These are phyloP conservation scores for Fragilaria radians DNA, from an alignment of 108 stramenopile genomes.

Conservation along the genomic window DNA sequence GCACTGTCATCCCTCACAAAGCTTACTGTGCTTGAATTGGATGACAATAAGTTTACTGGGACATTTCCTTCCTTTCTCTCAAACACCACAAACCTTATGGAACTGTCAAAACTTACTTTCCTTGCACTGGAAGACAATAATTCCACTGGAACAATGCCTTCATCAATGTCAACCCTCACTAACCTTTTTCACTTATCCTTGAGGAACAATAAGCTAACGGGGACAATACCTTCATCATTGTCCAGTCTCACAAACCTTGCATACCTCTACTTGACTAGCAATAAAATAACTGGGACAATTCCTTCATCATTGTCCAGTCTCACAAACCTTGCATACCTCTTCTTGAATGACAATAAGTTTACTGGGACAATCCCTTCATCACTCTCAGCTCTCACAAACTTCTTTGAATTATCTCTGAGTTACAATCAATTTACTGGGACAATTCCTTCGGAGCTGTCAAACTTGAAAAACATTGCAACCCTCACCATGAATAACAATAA, in stretches of 20 bases:
- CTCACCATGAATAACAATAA: too few relatives aligned
- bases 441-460: too few relatives aligned
- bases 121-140: not conserved
- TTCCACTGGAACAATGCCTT: not conserved
- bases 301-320: too few relatives aligned
- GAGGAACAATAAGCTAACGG: not conserved
- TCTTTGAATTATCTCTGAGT: too few relatives aligned
- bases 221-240: not conserved
- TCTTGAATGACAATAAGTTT: too few relatives aligned
- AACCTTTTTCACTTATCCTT: not conserved
- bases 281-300: not conserved
- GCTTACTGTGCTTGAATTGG: not conserved
- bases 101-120: not conserved
- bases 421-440: too few relatives aligned
- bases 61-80: not conserved
- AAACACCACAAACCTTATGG: not conserved
- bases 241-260: not conserved
- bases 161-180: not conserved
- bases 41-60: not conserved
- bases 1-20: not conserved
- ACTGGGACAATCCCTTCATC: too few relatives aligned
- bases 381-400: too few relatives aligned
- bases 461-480: too few relatives aligned
- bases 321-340: too few relatives aligned
- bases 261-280: not conserved